phyloP scores from a whole-genome alignment of 1,284 basidiomycete genomes.

The Leccinum pseudoinsigne region DNA sequence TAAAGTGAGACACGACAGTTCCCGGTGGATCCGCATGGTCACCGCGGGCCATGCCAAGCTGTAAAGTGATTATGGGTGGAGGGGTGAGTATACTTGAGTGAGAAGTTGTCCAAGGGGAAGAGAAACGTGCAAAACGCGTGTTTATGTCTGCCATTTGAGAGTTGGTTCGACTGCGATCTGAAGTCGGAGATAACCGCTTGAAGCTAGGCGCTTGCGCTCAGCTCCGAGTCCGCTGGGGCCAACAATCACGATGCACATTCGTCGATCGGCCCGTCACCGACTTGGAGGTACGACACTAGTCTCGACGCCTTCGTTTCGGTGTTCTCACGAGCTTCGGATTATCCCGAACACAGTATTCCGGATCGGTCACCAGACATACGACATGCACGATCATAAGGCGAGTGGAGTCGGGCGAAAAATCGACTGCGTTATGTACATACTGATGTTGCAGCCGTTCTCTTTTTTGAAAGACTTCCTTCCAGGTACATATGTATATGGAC shows the following conservation, averaged over 20 bases:
- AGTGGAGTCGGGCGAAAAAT: not conserved
- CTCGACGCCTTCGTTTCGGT: not conserved
- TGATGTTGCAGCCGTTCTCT: too few relatives aligned
- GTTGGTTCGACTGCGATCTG: not conserved
- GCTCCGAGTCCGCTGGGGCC: not conserved
- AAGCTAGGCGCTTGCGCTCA: not conserved
- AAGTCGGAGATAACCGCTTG: not conserved
- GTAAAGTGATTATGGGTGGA: not conserved
- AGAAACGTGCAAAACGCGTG: not conserved
- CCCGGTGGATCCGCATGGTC: not conserved
- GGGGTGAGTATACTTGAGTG: not conserved
- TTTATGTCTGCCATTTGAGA: not conserved
- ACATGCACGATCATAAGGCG: not conserved
- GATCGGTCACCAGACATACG: not conserved
- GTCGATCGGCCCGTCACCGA: not conserved
- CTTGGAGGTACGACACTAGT: not conserved
- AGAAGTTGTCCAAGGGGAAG: not conserved
- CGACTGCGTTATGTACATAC: not conserved
- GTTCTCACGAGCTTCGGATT: not conserved
- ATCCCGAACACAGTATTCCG: not conserved
- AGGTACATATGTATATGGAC: not conserved
- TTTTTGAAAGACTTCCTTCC: not conserved
- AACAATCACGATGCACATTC: not conserved
- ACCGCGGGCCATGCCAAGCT: constrained; percentile 2
- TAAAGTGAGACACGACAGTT: not conserved